Evolutionary conservation across 352 stramenopile species (phyloP), one percentile per base, ranked within the genome.

Genomic region (Globisporangium spiculum): DNA sequence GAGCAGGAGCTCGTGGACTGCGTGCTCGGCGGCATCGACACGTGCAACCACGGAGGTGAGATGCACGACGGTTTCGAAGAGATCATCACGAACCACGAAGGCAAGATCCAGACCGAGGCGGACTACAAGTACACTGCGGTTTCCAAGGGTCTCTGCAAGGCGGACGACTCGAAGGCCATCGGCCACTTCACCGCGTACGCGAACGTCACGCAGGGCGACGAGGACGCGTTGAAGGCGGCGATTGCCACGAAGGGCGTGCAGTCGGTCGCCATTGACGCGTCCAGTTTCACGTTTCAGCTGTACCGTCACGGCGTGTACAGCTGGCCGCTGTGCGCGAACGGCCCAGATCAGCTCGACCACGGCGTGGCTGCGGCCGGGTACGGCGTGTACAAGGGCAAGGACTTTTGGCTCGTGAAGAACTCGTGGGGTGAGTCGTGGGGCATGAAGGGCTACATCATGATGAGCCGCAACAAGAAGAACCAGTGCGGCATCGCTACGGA

Each of bases 371-470:
- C 96, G 32, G 96, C 97, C 24, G 97, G 96, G 30, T 99, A 99
- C 69, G 96, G 94, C 30, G 73, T 74, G 9, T 91, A 97, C 61
- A 81, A 93, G 61, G 81, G 89, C 22, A 89, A 97, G 69, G 80
- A 95, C 46, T 99, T 98, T 72, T 99, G 93, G 91, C 84, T 98
- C 63, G 80, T 99, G 27, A 91, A 97, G 68, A 99, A 99, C 79
- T 97, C 87, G 63, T 99, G 96, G 96, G 81, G 87, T 26, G 61
- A 77, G 8, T 76, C 72, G 22, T 98, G 93, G 93, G 93, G 93
- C 54, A 90, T 97, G 70, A 65, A 95, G 5, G 91, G 91, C 55
- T 97, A 94, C 78, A 94, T 97, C 64, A 86, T 87, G 60, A 79
- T 97, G 61, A 70, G 71, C 18, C 86, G 89, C 67, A 83, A 88